Conservation (phyloP, 2,329 filamentous ascomycete genomes). For the Stromatinia cepivora region DNA sequence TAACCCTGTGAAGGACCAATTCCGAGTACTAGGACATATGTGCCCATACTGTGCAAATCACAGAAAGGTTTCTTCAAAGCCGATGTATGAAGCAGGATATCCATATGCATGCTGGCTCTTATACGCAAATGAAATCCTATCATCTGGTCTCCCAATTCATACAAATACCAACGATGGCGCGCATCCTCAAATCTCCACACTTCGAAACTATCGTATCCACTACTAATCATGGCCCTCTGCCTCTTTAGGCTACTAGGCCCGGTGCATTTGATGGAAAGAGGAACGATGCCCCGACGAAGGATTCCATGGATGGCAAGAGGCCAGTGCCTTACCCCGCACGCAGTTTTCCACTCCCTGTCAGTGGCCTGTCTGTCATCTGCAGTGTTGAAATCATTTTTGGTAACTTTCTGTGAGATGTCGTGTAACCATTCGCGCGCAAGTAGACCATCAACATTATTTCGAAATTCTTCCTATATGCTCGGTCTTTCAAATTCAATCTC, state of each 20-base stretch:
- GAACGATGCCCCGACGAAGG: neutral
- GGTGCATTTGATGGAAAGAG: neutral
- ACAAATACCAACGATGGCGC: neutral
- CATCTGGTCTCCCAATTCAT: neutral
- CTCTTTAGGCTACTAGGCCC: neutral
- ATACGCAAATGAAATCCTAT: neutral
- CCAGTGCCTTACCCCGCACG: slow-evolving; percentile 19
- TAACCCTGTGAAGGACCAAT: neutral
- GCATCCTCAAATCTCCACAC: slow-evolving; percentile 5
- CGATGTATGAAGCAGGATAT: neutral
- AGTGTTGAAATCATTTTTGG: slow-evolving; percentile 12
- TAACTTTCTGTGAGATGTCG: neutral
- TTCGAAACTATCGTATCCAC: neutral
- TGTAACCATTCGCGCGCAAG: slow-evolving; percentile 20
- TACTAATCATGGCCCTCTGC: neutral
- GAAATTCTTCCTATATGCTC: neutral
- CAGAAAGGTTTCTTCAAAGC: neutral
- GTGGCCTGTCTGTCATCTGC: slow-evolving; percentile 7
- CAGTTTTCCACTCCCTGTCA: neutral
- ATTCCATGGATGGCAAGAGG: neutral
- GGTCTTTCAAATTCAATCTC: neutral
- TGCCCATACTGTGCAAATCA: neutral
- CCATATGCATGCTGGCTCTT: neutral
- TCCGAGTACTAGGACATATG: neutral
- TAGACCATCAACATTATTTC: neutral